phyloP scores from a whole-genome alignment of 305 asterid species.

The Striga hermonthica region DNA sequence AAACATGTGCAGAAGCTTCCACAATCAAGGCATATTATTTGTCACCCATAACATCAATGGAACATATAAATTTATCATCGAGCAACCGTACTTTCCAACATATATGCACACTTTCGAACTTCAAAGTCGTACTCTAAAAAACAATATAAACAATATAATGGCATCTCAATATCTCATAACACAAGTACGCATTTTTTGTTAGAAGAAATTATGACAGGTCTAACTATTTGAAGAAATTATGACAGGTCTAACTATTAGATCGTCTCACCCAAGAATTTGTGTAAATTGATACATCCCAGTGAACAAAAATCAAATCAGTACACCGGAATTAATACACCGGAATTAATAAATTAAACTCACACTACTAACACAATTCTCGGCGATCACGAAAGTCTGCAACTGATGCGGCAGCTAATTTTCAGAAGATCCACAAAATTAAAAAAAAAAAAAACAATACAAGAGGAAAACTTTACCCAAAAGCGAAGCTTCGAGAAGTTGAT shows the following conservation, averaged over 20 bases:
- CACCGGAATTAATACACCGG: neutral
- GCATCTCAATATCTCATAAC: no score
- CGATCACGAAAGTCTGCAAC: neutral
- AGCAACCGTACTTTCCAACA: no score
- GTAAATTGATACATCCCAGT: no score
- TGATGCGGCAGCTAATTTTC: neutral
- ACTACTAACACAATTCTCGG: neutral
- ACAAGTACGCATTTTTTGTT: no score
- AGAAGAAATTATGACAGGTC: no score
- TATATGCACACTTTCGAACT: no score
- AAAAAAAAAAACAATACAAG: neutral
- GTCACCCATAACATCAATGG: slow-evolving; percentile 2
- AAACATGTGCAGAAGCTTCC: neutral
- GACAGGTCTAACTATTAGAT: no score
- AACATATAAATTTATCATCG: no score
- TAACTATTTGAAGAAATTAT: no score
- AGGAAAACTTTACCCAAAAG: slow-evolving; percentile 68
- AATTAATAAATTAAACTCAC: neutral
- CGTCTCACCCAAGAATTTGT: no score
- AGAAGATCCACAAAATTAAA: neutral
- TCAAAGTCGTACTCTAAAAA: no score
- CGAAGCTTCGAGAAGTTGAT: slow-evolving; percentile 63
- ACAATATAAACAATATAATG: no score
- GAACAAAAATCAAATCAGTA: neutral
- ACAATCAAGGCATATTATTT: neutral